phyloP scores from a whole-genome alignment of 192 early-diverging fungal species.

The Diversispora epigaea region DNA sequence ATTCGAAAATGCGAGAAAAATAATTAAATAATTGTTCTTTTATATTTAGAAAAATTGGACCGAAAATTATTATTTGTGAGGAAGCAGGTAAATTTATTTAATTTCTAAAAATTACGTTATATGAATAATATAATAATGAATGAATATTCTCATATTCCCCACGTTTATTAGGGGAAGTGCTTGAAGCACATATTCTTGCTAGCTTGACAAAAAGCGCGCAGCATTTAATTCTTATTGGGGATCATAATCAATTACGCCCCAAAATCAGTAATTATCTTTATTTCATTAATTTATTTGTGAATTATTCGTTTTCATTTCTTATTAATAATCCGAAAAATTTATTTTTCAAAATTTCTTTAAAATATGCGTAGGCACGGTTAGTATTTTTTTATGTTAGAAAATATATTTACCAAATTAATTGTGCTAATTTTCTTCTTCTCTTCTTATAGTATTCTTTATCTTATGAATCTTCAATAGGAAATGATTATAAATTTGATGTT shows the following conservation, averaged over 20 bases:
- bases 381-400: neutral
- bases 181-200: conserved; percentile 56
- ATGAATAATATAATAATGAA: no score
- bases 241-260: conserved; percentile 34
- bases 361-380: neutral
- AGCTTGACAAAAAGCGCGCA: conserved; percentile 48
- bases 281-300: neutral
- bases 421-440: neutral
- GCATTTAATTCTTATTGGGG: conserved; percentile 59
- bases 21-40: no score
- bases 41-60: no score
- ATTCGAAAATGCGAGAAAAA: no score
- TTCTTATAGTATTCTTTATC: conserved; percentile 7
- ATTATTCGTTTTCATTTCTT: neutral
- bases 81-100: no score
- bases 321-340: neutral
- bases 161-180: conserved; percentile 40
- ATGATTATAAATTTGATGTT: conserved; percentile 44
- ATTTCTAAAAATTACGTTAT: no score
- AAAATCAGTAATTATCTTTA: neutral
- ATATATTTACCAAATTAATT: neutral
- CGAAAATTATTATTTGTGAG: no score
- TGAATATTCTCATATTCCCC: no score
- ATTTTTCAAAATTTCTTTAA: neutral
- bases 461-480: conserved; percentile 39